A percentile compares a stretch with the other conserved stretches of the same genome.
phyloP scores from a whole-genome alignment of 192 early-diverging fungal genomes.

The Diversispora epigaea region DNA sequence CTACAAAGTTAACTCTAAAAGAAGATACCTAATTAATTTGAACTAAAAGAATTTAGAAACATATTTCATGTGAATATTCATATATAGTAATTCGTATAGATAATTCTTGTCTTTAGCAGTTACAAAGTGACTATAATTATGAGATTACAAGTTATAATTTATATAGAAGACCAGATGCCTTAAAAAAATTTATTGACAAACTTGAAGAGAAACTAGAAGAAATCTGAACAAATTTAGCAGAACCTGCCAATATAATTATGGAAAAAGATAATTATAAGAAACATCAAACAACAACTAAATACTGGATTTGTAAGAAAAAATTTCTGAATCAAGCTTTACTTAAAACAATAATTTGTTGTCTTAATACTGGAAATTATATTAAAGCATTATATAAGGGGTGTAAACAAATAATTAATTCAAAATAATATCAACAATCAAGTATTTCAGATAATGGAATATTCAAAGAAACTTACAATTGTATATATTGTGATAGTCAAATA shows the following conservation, averaged over 20 bases:
- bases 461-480: constrained; percentile 14
- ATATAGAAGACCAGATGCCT: background rate
- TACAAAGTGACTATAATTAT: background rate
- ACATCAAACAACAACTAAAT: background rate
- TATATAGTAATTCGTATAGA: constrained; percentile 2
- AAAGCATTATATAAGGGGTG: background rate
- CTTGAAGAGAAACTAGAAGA: background rate
- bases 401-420: constrained; percentile 16
- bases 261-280: background rate
- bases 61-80: background rate
- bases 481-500: constrained; percentile 14
- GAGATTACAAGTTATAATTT: constrained; percentile 12
- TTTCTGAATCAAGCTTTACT: constrained; percentile 13
- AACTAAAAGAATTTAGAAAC: background rate
- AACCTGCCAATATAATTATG: background rate
- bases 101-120: too few species aligned
- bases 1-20: constrained; percentile 1
- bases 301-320: constrained; percentile 10
- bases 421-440: constrained; percentile 15
- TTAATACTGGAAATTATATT: constrained; percentile 6
- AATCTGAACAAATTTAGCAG: background rate
- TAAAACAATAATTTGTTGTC: constrained; percentile 10
- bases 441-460: constrained; percentile 19
- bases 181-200: constrained; percentile 10
- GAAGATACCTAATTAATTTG: background rate